phyloP scores from a whole-genome alignment of 1,284 basidiomycete genomes.

The Naganishia liquefaciens region DNA sequence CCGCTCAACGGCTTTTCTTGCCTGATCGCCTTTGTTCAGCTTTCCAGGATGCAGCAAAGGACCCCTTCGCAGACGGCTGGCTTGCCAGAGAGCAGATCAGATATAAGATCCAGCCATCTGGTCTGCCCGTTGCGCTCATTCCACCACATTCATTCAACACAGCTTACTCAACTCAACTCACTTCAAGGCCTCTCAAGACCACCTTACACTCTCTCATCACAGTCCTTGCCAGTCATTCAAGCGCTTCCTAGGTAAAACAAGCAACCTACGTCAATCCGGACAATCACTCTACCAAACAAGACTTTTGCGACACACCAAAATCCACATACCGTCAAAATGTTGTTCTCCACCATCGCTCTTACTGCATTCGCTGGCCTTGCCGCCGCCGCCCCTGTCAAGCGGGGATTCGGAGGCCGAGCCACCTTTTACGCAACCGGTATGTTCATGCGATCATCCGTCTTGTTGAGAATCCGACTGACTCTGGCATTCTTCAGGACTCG shows the following conservation, averaged over 20 bases:
- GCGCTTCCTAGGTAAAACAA: conserved; percentile 14
- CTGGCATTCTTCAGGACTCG: conserved; percentile 31
- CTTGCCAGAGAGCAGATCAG: conserved; percentile 10
- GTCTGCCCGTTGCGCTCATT: conserved; percentile 1
- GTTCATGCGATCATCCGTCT: neutral
- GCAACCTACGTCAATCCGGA: conserved; percentile 12
- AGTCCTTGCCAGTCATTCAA: conserved; percentile 3
- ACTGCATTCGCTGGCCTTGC: conserved; percentile 19
- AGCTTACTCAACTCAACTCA: neutral
- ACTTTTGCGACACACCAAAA: neutral
- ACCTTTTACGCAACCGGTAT: conserved; percentile 37
- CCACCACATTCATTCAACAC: neutral
- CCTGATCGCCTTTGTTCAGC: neutral
- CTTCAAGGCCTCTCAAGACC: conserved; percentile 2
- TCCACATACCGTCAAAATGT: conserved; percentile 23
- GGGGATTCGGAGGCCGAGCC: conserved; percentile 34
- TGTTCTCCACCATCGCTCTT: conserved; percentile 30
- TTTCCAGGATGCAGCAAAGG: neutral
- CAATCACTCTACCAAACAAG: neutral
- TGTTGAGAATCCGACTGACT: neutral
- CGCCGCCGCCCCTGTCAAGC: conserved; percentile 30
- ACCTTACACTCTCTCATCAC: conserved; percentile 18
- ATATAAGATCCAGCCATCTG: conserved; percentile 9
- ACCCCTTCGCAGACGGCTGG: neutral
- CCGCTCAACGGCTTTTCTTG: neutral